Percentiles rank a stretch among this genome's conserved stretches.
These are phyloP conservation scores for Ascochyta lentis DNA, from an alignment of 2,329 filamentous ascomycete species.

Conservation along the genomic window DNA sequence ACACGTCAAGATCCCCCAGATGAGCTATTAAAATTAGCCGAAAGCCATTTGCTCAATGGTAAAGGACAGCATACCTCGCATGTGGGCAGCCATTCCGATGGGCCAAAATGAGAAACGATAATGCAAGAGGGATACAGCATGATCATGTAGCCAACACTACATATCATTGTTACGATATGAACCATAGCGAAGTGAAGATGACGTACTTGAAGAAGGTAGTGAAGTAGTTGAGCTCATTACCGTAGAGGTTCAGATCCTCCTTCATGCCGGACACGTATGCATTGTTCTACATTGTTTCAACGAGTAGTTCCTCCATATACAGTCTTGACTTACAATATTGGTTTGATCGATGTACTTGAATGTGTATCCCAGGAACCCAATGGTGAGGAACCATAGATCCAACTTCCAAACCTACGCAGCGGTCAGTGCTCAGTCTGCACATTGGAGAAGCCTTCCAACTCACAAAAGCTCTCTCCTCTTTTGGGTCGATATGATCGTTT, in stretches of 20 bases:
- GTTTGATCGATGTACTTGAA: slow-evolving; percentile 27
- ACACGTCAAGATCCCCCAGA: slow-evolving; percentile 4
- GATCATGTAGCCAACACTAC: slow-evolving; percentile 4
- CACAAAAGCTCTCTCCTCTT: not conserved
- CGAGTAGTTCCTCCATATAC: not conserved
- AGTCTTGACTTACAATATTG: slow-evolving; percentile 12
- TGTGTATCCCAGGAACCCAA: slow-evolving; percentile 21
- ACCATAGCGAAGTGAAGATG: slow-evolving; percentile 49
- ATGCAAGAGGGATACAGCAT: slow-evolving; percentile 5
- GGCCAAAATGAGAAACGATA: slow-evolving; percentile 9
- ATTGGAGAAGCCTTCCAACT: not conserved
- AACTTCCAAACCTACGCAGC: slow-evolving; percentile 12
- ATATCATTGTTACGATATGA: not conserved
- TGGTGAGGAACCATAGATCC: slow-evolving; percentile 14
- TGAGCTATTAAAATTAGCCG: not conserved
- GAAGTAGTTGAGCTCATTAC: slow-evolving; percentile 20
- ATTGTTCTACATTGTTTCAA: slow-evolving; percentile 9
- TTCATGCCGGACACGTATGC: slow-evolving; percentile 21
- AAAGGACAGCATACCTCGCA: not conserved
- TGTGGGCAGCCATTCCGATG: not conserved
- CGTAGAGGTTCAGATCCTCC: slow-evolving; percentile 12
- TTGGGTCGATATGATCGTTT: not conserved
- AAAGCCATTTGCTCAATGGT: too few species aligned
- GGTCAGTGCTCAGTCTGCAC: not conserved
- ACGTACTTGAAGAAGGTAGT: slow-evolving; percentile 4